Evolutionary conservation across 2,329 filamentous ascomycete genomes (phyloP), one percentile per base, ranked within the genome.

Genomic region (Dactylonectria estremocensis): DNA sequence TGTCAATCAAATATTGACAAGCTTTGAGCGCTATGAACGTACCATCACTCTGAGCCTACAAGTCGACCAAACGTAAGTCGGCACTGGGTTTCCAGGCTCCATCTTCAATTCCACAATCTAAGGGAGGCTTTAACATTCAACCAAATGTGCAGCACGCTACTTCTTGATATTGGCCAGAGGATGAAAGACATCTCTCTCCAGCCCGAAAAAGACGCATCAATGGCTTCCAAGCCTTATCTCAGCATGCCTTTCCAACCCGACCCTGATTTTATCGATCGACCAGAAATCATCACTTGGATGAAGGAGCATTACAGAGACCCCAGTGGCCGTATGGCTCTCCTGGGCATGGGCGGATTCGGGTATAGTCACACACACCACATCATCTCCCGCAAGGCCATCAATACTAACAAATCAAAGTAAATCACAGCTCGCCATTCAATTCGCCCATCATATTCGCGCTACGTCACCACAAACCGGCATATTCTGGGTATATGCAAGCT

Each of bases 401-500:
- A 10, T 31, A 14, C 66, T 71, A 1, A 68, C 13, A 0, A 0
- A 18, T 2, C 1, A 3, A 3, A 77, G 74, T 1, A 77, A 77
- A 72, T 77, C 72, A 0, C 68, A 77, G 52, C 14, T 76, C 57
- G 77, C 78, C 10, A 82, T 83, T 55, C 72, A 82, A 72, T 82
- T 82, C 55, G 74, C 75, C 1, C 77, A 83, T 63, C 70, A 67
- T 53, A 66, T 73, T n/a, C 71, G 69, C 64, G 67, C 77, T 0
- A 59, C 58, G 24, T 76, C 68, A 22, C 73, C 76, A 0, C 35
- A 74, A n/a, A 78, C 72, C 16, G 80, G 72, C 72, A 70, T 83
- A 35, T 82, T 82, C 62, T 84, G 78, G 81, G 70, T 83, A 6
- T 72, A 83, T 65, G 77, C 79, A 9, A 80, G 76, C 61, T 80